Base-by-base conservation (phyloP, 2,329 filamentous ascomycete species). In the Fusarium newnesense region DNA sequence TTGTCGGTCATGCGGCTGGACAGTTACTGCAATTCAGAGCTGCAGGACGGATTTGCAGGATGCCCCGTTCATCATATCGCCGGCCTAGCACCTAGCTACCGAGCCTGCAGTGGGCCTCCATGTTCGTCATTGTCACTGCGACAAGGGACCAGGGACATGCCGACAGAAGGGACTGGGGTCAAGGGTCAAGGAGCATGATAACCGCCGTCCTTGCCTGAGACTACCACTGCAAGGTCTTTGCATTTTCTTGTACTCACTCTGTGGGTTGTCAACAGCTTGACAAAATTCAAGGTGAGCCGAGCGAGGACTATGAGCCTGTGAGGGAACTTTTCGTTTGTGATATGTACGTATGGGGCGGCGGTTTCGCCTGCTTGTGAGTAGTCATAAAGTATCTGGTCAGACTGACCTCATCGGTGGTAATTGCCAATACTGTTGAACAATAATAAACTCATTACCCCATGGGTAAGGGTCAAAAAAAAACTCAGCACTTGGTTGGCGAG, bases 11-110 rank as follows among this genome's bases (percentile, higher is more conserved):
- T 73, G 70, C 64, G 64, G 70, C 58, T 70, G 66, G 70, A 63
- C 70, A 50, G 42, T 44, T 69, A 50, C 47, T 50, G 47, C 24
- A 67, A 36, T 47, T 58, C 54, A 62, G 37, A 72, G 61, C 65
- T 75, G 63, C 70, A 71, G 59, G 67, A 64, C 64, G 75, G 70
- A 65, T 74, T 76, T 68, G 62, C 62, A 72, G 67, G 58, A 67
- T 72, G 67, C 39, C 75, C 69, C 39, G 66, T 77, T 73, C 71
- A 77, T 67, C 61, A 68, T 74, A 72, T 75, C 69, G 73, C 62
- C 63, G 39, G 66, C 44, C 76, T 77, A 77, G 62, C 64, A 69
- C 70, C 60, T 74, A 77, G 76, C 75, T 77, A 77, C 75, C 75
- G 75, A 77, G 69, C 73, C 71, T 77, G 67, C 60, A 65, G 73